Conservation (phyloP, 108 stramenopile species). For the Cyclotella kingstonii region DNA sequence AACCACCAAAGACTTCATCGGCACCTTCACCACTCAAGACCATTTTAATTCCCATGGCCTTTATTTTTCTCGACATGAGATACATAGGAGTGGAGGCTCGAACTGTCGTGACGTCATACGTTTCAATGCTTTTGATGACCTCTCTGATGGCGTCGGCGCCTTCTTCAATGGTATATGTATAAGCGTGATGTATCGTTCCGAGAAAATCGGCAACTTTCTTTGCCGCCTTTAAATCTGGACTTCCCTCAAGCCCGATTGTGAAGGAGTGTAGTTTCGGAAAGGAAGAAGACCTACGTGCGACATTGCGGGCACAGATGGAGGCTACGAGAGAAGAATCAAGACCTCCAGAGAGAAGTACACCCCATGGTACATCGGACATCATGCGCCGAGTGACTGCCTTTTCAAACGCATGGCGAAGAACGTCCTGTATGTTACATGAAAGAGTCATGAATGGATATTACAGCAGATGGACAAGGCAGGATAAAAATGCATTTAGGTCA, state of each 20-base stretch:
- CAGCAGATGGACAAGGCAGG: neutral
- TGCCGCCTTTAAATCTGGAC: constrained; percentile 95
- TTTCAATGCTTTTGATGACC: constrained; percentile 94
- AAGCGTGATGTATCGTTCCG: constrained; percentile 96
- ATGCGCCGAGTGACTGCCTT: constrained; percentile 91
- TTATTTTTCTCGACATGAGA: constrained; percentile 97
- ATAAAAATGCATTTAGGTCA: neutral
- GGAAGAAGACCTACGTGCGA: constrained; percentile 65
- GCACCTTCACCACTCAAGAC: constrained; percentile 98
- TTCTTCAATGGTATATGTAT: constrained; percentile 96
- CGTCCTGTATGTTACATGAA: constrained; percentile 36
- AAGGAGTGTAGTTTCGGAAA: constrained; percentile 97
- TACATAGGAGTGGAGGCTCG: constrained; percentile 98
- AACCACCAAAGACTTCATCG: constrained; percentile 98
- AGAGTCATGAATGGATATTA: neutral
- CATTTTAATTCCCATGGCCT: constrained; percentile 99
- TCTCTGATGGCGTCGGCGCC: constrained; percentile 96
- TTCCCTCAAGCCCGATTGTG: constrained; percentile 88
- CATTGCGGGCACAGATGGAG: constrained; percentile 88
- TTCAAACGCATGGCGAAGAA: constrained; percentile 88
- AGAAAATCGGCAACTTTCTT: constrained; percentile 91
- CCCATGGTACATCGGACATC: constrained; percentile 99
- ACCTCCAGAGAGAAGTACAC: constrained; percentile 95
- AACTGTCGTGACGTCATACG: constrained; percentile 97
- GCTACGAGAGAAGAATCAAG: constrained; percentile 97